Base-by-base conservation (phyloP, 306 rosid genomes). In the Dicorynia guianensis region DNA sequence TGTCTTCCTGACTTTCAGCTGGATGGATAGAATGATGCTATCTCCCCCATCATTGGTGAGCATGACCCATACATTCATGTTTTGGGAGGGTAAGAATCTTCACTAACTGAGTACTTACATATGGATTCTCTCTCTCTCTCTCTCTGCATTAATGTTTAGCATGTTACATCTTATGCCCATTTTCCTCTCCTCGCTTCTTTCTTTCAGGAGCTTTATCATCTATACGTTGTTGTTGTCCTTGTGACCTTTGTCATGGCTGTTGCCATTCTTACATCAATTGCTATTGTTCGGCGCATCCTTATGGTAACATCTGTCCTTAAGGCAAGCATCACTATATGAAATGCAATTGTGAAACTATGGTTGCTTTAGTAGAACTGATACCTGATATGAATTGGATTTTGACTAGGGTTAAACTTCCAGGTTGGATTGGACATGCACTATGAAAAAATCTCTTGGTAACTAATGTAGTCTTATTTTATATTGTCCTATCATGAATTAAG, bases 251-350 rank as follows among this genome's bases (percentile, higher is more conserved):
- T 95, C 75, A 92, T 85, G 92, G 88, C 76, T 47, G 93, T 95
- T 75, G 71, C 97, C 70, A 59, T 92, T 76, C 96, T 95, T 56
- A 87, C 99, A 13, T 95, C 99, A 77, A 90, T 95, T 74, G 97
- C 97, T 47, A 81, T 95, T 57, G 85, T 92, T 65, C 99, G 97
- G 8, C 97, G 99, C 40, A 90, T 95, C 80, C 94, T 95, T 76
- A 89, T 95, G 99, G 99, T 97, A 63, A 92, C 99, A 67, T 92
- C 99, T 76, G 99, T 95, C 58, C 96, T 95, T 0, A 95, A 90
- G 97, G 99, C 76, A 84, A 90, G 97, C 75, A 76, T 76, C 48
- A 43, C 68, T 42, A 39, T 55, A 17, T 76, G 53, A 49, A 65
- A 72, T 67, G 36, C 58, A 36, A 54, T 71, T 76, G 30, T 11